A percentile compares a stretch with the other conserved stretches of the same genome.
Conservation (phyloP, 2,329 filamentous ascomycete genomes). For the Anthostomella pinea region DNA sequence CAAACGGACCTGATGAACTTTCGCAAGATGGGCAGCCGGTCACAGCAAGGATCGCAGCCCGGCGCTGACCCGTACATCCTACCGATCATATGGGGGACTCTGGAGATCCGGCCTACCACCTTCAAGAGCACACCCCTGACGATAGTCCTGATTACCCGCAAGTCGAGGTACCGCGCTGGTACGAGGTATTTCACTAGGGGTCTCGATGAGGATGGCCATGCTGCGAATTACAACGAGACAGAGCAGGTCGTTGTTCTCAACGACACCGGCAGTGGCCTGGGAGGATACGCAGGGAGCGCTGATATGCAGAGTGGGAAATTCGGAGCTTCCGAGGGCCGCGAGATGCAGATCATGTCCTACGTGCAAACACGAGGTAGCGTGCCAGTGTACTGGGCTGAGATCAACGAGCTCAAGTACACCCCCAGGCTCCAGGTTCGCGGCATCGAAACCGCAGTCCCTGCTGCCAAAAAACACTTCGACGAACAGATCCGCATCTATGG, state of each 20-base stretch:
- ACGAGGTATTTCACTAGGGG: constrained; percentile 95
- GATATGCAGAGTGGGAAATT: constrained; percentile 73
- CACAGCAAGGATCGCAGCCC: constrained; percentile 67
- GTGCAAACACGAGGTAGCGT: constrained; percentile 96
- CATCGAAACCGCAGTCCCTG: constrained; percentile 73
- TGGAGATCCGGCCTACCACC: constrained; percentile 82
- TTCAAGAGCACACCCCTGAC: constrained; percentile 84
- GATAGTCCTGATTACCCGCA: constrained; percentile 81
- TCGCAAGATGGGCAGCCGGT: constrained; percentile 60
- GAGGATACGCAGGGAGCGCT: constrained; percentile 75
- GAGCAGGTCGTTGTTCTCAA: constrained; percentile 91
- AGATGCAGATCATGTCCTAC: constrained; percentile 88
- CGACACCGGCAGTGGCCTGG: constrained; percentile 69
- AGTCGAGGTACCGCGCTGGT: constrained; percentile 83
- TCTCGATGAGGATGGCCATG: constrained; percentile 87
- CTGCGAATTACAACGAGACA: constrained; percentile 99
- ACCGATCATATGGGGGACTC: constrained; percentile 93
- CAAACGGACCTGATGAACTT: constrained; percentile 91
- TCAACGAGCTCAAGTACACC: constrained; percentile 89
- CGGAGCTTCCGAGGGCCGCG: constrained; percentile 58
- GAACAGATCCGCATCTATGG: constrained; percentile 93
- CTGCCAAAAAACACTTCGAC: constrained; percentile 83
- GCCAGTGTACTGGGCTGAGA: constrained; percentile 92
- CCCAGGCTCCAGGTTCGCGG: constrained; percentile 86
- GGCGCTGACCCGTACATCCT: constrained; percentile 88